Evolutionary conservation across 768 basidiomycete species (phyloP).

Genomic region (Tulasnella sp.): DNA sequence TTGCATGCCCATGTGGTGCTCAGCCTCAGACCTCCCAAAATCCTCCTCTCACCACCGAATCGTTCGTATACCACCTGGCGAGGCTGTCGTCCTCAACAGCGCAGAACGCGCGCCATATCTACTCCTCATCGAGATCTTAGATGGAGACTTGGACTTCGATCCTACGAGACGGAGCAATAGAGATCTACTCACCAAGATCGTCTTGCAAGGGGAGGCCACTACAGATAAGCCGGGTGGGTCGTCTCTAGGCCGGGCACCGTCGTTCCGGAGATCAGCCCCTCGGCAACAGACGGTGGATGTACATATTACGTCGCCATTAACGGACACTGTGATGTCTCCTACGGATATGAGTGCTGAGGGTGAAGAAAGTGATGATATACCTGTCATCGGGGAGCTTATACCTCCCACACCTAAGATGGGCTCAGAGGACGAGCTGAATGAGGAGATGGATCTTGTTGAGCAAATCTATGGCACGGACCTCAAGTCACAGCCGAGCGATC

Average conservation of each 20-base stretch:
- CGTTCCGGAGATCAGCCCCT: conserved; percentile 1
- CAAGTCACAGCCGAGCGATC: conserved; percentile 55
- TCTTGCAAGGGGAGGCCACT: conserved; percentile 27
- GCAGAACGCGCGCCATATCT: conserved; percentile 93
- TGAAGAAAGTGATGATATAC: background rate
- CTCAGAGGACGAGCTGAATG: conserved; percentile 38
- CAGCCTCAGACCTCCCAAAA: conserved; percentile 42
- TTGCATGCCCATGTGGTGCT: conserved; percentile 34
- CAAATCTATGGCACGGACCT: conserved; percentile 80
- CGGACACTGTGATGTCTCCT: background rate
- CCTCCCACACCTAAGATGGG: conserved; percentile 20
- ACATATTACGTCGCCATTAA: background rate
- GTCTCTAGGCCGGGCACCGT: conserved; percentile 11
- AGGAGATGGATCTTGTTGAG: conserved; percentile 95
- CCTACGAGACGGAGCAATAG: conserved; percentile 71
- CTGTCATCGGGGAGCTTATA: conserved; percentile 5
- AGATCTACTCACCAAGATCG: conserved; percentile 54
- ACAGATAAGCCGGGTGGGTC: background rate
- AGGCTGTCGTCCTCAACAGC: conserved; percentile 95
- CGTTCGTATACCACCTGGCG: conserved; percentile 93
- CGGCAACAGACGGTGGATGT: background rate
- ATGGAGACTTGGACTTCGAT: conserved; percentile 87
- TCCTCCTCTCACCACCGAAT: conserved; percentile 81
- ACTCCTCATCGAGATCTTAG: conserved; percentile 81
- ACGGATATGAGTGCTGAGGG: background rate